These are phyloP conservation scores for Xylariaceae sp. DNA, from an alignment of 2,329 filamentous ascomycete species.

Conservation along the genomic window DNA sequence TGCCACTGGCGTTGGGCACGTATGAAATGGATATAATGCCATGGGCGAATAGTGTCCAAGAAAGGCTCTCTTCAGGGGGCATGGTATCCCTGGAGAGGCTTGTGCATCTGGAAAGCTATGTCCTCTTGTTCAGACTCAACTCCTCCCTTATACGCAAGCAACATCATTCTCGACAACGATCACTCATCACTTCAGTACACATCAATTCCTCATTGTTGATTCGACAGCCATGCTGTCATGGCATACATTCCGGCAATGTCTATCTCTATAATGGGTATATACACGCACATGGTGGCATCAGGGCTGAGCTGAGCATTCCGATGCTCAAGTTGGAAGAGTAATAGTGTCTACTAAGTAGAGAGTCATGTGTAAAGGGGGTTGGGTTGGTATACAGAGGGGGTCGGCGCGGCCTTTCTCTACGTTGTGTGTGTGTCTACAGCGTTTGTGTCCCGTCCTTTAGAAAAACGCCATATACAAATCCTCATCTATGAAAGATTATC, in stretches of 20 bases:
- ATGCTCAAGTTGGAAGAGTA: not conserved
- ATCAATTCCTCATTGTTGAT: not conserved
- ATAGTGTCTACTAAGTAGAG: not conserved
- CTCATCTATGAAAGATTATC: not conserved
- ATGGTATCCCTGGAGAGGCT: too few species aligned
- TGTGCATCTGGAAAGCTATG: too few species aligned
- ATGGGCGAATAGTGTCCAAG: too few species aligned
- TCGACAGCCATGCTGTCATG: not conserved
- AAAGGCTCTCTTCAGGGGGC: too few species aligned
- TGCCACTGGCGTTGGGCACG: too few species aligned
- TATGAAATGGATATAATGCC: too few species aligned
- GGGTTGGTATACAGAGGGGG: not conserved
- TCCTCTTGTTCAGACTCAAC: too few species aligned
- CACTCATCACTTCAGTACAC: not conserved
- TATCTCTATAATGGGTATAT: conserved; percentile 19
- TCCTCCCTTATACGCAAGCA: too few species aligned
- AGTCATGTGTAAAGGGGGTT: not conserved
- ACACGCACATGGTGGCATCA: not conserved
- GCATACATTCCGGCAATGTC: not conserved
- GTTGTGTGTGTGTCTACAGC: not conserved
- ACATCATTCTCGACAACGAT: too few species aligned
- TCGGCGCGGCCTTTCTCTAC: not conserved
- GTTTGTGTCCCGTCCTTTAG: not conserved
- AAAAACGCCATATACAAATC: not conserved
- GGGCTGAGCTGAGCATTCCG: not conserved